Evolutionary conservation across 371 early-diverging fungal genomes (phyloP).

Genomic region (Mucor racemosus): DNA sequence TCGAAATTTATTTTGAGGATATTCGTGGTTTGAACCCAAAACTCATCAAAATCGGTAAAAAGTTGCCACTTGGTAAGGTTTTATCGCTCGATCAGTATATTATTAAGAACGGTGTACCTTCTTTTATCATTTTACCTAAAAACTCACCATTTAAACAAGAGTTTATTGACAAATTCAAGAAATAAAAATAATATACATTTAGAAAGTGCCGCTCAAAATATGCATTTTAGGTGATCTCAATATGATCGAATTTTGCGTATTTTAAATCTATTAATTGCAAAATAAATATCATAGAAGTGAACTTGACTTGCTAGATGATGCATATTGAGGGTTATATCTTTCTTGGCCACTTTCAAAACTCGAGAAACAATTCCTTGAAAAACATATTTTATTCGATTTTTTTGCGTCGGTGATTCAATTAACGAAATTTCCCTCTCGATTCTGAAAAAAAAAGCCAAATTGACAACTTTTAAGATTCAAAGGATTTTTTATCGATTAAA

Average conservation of each 20-base stretch:
- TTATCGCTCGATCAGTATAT: conserved; percentile 64
- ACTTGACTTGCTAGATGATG: too few relatives aligned
- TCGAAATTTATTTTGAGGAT: conserved; percentile 85
- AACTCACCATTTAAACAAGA: conserved; percentile 61
- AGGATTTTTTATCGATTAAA: too few relatives aligned
- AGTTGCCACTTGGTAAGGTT: conserved; percentile 53
- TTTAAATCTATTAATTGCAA: too few relatives aligned
- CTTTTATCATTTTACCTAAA: conserved; percentile 72
- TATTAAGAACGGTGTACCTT: conserved; percentile 71
- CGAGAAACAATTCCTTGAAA: too few relatives aligned
- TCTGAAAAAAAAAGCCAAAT: too few relatives aligned
- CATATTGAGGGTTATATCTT: too few relatives aligned
- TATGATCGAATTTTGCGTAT: not conserved
- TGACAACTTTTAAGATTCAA: too few relatives aligned
- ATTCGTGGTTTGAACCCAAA: conserved; percentile 56
- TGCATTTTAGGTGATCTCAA: not conserved
- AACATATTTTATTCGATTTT: too few relatives aligned
- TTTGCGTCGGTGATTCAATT: too few relatives aligned
- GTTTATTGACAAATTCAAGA: conserved; percentile 65
- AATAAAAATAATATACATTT: conserved; percentile 24
- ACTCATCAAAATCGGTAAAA: conserved; percentile 75
- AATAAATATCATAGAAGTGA: too few relatives aligned
- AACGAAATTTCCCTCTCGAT: too few relatives aligned
- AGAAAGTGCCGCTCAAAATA: not conserved
- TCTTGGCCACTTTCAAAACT: too few relatives aligned